Percentiles rank a stretch among this genome's conserved stretches.
These are phyloP conservation scores for Nepenthes gracilis DNA, from an alignment of 148 eudicot genomes.

Conservation along the genomic window DNA sequence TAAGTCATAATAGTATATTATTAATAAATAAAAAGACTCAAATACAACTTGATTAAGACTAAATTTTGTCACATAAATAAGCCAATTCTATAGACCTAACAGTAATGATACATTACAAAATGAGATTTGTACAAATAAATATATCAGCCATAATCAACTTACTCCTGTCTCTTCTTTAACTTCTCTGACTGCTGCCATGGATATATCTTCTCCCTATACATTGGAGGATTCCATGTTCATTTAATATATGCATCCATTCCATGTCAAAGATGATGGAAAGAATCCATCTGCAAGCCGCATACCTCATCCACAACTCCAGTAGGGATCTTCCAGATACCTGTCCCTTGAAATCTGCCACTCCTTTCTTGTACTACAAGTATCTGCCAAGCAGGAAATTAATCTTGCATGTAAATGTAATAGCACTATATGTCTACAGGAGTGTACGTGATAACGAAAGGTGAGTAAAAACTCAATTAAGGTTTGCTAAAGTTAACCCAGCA, in stretches of 20 bases:
- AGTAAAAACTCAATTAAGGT: no score
- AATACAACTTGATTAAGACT: no score
- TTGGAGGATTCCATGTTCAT: constrained; percentile 6
- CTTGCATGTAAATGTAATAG: neutral
- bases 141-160: constrained; percentile 15
- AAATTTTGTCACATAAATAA: no score
- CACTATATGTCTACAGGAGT: neutral
- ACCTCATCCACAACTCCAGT: constrained; percentile 87
- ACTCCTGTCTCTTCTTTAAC: constrained; percentile 95
- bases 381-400: constrained; percentile 17
- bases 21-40: no score
- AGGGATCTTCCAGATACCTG: constrained; percentile 82
- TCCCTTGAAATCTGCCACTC: constrained; percentile 44
- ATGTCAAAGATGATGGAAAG: neutral
- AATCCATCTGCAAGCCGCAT: neutral
- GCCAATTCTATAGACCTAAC: no score
- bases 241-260: neutral
- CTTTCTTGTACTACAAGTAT: constrained; percentile 79
- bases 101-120: no score
- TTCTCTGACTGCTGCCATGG: constrained; percentile 56
- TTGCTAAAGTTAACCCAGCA: neutral
- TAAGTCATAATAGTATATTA: no score
- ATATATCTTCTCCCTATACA: constrained; percentile 78
- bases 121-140: no score
- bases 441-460: no score